Conservation (phyloP, 2,329 filamentous ascomycete species). For the Fusarium mundagurra region DNA sequence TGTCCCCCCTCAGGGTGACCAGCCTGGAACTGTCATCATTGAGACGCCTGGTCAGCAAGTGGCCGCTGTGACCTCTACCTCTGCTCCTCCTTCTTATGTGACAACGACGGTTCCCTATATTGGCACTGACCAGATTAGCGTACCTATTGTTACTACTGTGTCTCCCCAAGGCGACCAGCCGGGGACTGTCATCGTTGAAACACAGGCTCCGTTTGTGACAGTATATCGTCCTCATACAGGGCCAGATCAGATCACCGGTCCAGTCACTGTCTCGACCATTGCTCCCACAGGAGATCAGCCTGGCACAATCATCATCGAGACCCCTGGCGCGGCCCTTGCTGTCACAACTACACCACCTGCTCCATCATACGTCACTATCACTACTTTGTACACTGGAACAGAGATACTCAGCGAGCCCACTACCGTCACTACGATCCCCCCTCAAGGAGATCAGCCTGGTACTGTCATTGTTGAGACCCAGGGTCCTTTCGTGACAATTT, state of each 20-base stretch:
- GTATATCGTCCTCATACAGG: constrained; percentile 11
- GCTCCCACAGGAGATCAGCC: constrained; percentile 12
- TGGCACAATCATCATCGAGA: constrained; percentile 20
- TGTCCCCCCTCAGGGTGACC: constrained; percentile 6
- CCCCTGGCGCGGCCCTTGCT: not conserved
- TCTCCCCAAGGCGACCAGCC: constrained; percentile 12
- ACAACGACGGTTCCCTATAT: constrained; percentile 12
- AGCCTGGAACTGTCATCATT: constrained; percentile 23
- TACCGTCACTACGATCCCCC: constrained; percentile 9
- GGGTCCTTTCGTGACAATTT: constrained; percentile 5
- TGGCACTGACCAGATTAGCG: constrained; percentile 7
- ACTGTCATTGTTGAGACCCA: constrained; percentile 14
- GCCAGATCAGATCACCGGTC: constrained; percentile 9
- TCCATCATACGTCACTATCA: constrained; percentile 20
- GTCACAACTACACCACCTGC: constrained; percentile 19
- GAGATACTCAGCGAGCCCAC: not conserved
- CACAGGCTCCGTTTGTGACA: constrained; percentile 10
- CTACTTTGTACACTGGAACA: constrained; percentile 14
- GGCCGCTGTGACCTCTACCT: not conserved
- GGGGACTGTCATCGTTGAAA: constrained; percentile 25
- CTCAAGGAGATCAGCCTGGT: constrained; percentile 1
- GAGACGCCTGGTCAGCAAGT: constrained; percentile 10
- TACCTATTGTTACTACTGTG: constrained; percentile 7
- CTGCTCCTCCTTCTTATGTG: constrained; percentile 12
- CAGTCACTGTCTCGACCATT: constrained; percentile 23